Evolutionary conservation across 306 rosid genomes (phyloP), one percentile per base, ranked within the genome.

Genomic region (Styphnolobium japonicum): DNA sequence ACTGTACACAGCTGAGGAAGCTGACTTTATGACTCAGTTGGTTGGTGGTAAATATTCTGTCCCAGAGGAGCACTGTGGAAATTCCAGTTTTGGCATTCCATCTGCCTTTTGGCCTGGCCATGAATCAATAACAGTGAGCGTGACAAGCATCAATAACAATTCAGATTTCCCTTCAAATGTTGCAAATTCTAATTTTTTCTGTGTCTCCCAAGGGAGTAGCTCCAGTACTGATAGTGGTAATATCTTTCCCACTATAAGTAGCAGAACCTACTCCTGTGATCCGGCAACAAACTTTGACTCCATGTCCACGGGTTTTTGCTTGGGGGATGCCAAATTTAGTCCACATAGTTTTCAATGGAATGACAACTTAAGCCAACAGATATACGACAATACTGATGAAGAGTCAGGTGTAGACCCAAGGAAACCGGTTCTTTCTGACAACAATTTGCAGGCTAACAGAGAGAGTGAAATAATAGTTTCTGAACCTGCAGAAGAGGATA

Each of bases 21-120:
- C 87, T 73, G 86, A 90, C 36, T 81, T 92, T 62, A 88, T 92
- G 90, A 67, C 88, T 66, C 89, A 88, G 82, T 82, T 93, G 6
- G 86, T 91, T 60, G 67, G 51, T 64, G 72, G 60, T 15, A 71
- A 58, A 66, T 63, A 8, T 55, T 49, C 71, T 40, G 58, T 61
- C 78, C 39, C 81, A 49, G 81, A 79, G n/a, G 72, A 74, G 52
- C 67, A 57, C 7, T 27, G 49, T 66, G 85, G 71, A 53, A 84
- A 45, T 80, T 75, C 91, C 70, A 80, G 36, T 76, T 76, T 71
- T 55, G 89, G 61, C 56, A 69, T 85, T 62, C 87, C 91, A 36
- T 75, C 67, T 73, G 5, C 86, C 42, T 73, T 65, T 84, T 81
- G 81, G 87, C 87, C 80, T 4, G 76, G 66, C 53, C 83, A 76